Base-by-base conservation (phyloP, 257 asterid species). In the Petunia axillaris region DNA sequence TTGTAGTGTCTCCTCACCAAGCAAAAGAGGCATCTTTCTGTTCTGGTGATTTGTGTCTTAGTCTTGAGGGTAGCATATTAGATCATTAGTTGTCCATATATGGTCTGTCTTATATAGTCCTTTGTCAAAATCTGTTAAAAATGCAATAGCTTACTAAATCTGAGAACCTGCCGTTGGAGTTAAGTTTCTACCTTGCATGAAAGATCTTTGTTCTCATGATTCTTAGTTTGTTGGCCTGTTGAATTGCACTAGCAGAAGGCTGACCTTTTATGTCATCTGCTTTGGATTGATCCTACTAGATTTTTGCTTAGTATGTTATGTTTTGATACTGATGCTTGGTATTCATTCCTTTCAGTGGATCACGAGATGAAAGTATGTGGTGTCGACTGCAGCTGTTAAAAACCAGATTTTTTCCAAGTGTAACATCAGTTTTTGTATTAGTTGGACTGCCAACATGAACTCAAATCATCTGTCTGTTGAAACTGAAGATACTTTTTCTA, bases 401-500 rank as follows among this genome's bases (percentile, higher is more conserved):
- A 57, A 60, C 10, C 40, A 64, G 63, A 67, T 75, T 79, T 63
- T 66, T 13, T 63, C 84, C 68, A 46, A 59, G 82, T 52, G 53
- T 57, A 67, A 76, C 70, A 38, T 79, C 60, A 73, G 66, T 76
- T 60, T 76, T 54, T 75, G 67, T 57, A 77, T 48, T 59, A 35
- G 66, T 52, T 38, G 71, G 63, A 44, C 74, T 40, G 71, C 58
- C 82, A 80, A 65, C 85, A 86, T 87, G 94, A 86, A 80, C 66
- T 63, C 74, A 78, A 85, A 89, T 81, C 71, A 77, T 79, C 82
- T 87, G 84, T 85, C 86, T 14, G 84, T 85, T 74, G 89, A 91
- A 85, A 86, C 89, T 35, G 89, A 89, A 64, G 94, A 90, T 79
- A 77, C 88, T 70, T 88, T 84, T 54, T 82, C 87, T 44, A 86